Evolutionary conservation across 2,329 filamentous ascomycete genomes (phyloP).

Genomic region (Sporothrix protearum): DNA sequence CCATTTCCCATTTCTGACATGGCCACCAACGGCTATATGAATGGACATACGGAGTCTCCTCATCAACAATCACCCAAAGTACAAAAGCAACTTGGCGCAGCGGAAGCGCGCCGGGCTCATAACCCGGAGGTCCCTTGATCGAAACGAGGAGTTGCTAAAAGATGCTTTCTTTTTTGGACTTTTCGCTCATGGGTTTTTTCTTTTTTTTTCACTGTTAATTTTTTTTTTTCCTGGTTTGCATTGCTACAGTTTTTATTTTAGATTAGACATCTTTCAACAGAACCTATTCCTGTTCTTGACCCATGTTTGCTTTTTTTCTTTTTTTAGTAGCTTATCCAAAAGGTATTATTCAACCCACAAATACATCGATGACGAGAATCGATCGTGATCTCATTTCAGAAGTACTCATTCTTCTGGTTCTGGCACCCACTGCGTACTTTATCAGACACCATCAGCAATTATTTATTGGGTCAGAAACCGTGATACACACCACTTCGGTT

Average conservation of each 20-base stretch:
- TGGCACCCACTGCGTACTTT: too few species aligned
- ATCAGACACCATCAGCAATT: not conserved
- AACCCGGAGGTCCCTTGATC: slow-evolving; percentile 28
- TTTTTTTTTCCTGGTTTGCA: not conserved
- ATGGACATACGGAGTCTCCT: not conserved
- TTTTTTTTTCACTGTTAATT: not conserved
- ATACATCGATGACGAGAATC: too few species aligned
- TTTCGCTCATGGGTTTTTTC: not conserved
- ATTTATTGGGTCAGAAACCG: not conserved
- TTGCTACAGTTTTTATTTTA: too few species aligned
- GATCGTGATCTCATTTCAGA: too few species aligned
- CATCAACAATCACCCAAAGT: not conserved
- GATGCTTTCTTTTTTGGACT: slow-evolving; percentile 7
- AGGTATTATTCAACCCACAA: too few species aligned
- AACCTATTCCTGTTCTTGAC: too few species aligned
- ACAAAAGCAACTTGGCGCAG: slow-evolving; percentile 26
- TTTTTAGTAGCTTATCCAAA: too few species aligned
- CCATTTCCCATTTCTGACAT: too few species aligned
- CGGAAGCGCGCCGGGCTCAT: slow-evolving; percentile 27
- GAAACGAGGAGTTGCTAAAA: slow-evolving; percentile 27
- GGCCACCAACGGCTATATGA: not conserved
- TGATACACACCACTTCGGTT: not conserved
- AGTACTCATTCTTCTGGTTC: too few species aligned
- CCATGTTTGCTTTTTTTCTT: too few species aligned
- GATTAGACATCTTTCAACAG: too few species aligned